Percentiles rank a stretch among this genome's conserved stretches.
phyloP scores from a whole-genome alignment of 495 filamentous ascomycete species.

The Cercophora samala region DNA sequence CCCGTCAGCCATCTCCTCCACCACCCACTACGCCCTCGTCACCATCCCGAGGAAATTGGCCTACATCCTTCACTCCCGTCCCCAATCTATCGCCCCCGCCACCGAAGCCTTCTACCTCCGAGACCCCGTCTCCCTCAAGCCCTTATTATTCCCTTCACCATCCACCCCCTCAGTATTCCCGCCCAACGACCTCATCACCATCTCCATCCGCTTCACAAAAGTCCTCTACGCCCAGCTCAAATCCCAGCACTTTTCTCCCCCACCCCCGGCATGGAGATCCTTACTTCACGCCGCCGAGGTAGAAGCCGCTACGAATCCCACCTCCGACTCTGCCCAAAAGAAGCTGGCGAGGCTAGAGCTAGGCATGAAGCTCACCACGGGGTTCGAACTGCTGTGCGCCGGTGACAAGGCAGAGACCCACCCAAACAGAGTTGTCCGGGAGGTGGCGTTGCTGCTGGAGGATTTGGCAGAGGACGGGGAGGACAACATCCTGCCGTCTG shows the following conservation, averaged over 20 bases:
- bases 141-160: conserved; percentile 51
- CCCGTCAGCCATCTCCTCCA: conserved; percentile 65
- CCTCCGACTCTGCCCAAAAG: conserved; percentile 32
- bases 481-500: conserved; percentile 60
- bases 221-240: conserved; percentile 88
- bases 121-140: conserved; percentile 73
- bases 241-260: conserved; percentile 72
- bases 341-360: conserved; percentile 56
- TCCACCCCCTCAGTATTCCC: conserved; percentile 51
- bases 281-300: conserved; percentile 29
- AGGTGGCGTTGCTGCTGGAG: conserved; percentile 70
- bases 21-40: conserved; percentile 66
- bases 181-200: conserved; percentile 72
- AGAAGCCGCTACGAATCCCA: conserved; percentile 9
- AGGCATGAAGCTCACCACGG: conserved; percentile 86
- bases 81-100: conserved; percentile 73
- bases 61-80: conserved; percentile 69
- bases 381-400: conserved; percentile 76
- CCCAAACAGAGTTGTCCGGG: conserved; percentile 62
- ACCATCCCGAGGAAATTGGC: conserved; percentile 79
- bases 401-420: conserved; percentile 60
- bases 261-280: conserved; percentile 59
- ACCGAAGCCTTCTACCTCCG: conserved; percentile 91
- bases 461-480: conserved; percentile 57
- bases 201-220: conserved; percentile 77